These are phyloP conservation scores for Phoenix dactylifera DNA, from an alignment of 176 grass and related monocot species.

Conservation along the genomic window DNA sequence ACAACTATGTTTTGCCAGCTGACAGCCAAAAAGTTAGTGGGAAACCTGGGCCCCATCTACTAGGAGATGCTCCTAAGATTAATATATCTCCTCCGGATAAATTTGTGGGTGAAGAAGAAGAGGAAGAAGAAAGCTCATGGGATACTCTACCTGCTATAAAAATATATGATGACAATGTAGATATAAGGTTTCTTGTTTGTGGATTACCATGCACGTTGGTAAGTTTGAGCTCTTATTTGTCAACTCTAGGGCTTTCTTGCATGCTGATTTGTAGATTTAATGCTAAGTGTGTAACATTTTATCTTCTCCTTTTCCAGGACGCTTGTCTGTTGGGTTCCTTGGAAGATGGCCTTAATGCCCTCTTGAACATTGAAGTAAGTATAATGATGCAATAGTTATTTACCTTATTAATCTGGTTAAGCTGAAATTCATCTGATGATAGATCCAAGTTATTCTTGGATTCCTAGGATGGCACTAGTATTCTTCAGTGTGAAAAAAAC, in stretches of 20 bases:
- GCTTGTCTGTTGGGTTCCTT: slow-evolving; percentile 45
- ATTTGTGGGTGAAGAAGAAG: slow-evolving; percentile 5
- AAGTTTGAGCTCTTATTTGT: slow-evolving; percentile 6
- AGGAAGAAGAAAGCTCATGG: slow-evolving; percentile 28
- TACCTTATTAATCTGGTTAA: no score
- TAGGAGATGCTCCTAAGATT: slow-evolving; percentile 61
- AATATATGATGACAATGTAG: slow-evolving; percentile 46
- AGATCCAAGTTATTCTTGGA: no score
- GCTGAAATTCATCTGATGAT: no score
- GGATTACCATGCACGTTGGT: slow-evolving; percentile 47
- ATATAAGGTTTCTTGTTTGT: slow-evolving; percentile 53
- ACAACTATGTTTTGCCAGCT: slow-evolving; percentile 18
- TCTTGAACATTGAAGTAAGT: slow-evolving; percentile 68
- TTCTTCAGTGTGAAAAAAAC: no score
- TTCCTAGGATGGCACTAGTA: no score
- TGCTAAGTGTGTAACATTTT: slow-evolving; percentile 7
- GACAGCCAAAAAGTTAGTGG: slow-evolving; percentile 11
- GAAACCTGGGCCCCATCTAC: slow-evolving; percentile 40
- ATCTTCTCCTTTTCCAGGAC: slow-evolving; percentile 36
- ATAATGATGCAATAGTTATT: neutral
- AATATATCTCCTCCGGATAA: slow-evolving; percentile 23
- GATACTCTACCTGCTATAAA: slow-evolving; percentile 36
- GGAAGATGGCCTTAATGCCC: slow-evolving; percentile 60
- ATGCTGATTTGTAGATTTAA: neutral
- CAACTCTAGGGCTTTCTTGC: neutral